These are phyloP conservation scores for Solidago caesia DNA, from an alignment of 129 eudicot species.

Conservation along the genomic window DNA sequence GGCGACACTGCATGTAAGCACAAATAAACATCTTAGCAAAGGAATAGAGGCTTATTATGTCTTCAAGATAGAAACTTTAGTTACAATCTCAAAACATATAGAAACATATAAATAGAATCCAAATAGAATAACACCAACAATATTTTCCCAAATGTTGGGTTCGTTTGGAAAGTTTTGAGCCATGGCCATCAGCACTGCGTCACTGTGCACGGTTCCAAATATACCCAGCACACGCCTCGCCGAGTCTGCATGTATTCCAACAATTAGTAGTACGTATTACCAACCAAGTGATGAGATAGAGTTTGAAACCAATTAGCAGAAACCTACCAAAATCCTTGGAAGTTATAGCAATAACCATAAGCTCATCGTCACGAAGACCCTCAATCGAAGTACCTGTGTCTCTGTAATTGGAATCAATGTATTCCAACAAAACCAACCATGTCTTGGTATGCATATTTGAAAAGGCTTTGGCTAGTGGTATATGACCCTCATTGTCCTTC, in stretches of 20 bases:
- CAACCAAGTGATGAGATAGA: neutral
- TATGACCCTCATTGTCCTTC: neutral
- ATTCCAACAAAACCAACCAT: neutral
- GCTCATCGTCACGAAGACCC: neutral
- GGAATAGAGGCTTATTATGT: too few relatives aligned
- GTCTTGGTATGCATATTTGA: constrained; percentile 17
- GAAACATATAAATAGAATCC: too few relatives aligned
- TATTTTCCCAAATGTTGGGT: constrained; percentile 1
- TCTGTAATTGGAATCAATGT: neutral
- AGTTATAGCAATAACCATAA: constrained; percentile 3
- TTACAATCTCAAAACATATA: too few relatives aligned
- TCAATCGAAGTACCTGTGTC: neutral
- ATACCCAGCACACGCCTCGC: neutral
- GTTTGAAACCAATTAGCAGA: too few relatives aligned
- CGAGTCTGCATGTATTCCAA: neutral
- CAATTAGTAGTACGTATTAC: too few relatives aligned
- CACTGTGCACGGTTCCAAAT: neutral
- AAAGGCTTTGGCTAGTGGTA: neutral
- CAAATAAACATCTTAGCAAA: too few relatives aligned
- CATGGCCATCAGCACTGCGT: neutral
- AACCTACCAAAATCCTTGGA: constrained; percentile 2
- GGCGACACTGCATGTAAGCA: too few relatives aligned
- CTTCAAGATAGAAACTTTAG: too few relatives aligned
- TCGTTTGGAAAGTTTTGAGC: constrained; percentile 11
- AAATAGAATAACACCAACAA: too few relatives aligned